Conservation (phyloP, 208 protist species). For the Crithidia fasciculata region DNA sequence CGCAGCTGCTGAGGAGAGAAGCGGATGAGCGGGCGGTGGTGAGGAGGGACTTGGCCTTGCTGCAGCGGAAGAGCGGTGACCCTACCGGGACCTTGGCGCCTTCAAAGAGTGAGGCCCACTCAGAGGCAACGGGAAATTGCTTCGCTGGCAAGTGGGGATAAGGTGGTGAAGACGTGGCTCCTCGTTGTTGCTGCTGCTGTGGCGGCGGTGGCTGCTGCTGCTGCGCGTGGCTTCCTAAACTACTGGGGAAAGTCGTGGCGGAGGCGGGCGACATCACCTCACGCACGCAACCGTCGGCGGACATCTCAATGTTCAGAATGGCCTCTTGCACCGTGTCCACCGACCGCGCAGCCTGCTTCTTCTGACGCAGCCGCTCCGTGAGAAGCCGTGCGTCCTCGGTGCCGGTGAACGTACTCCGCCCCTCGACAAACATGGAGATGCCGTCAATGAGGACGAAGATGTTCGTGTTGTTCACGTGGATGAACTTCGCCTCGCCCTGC, state of each 20-base stretch:
- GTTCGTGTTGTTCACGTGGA: slow-evolving; percentile 91
- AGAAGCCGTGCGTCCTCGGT: slow-evolving; percentile 49
- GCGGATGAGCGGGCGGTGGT: neutral
- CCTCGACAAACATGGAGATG: slow-evolving; percentile 88
- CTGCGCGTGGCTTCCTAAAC: too few species aligned
- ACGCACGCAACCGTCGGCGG: slow-evolving; percentile 9
- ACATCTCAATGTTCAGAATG: slow-evolving; percentile 78
- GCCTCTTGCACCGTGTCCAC: slow-evolving; percentile 79
- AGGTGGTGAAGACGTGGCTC: neutral
- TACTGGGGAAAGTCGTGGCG: neutral
- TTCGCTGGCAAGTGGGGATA: neutral
- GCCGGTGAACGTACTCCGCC: slow-evolving; percentile 74
- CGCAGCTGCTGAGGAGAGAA: too few species aligned
- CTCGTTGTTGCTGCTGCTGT: neutral
- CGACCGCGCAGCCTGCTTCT: slow-evolving; percentile 25
- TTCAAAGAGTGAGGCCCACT: slow-evolving; percentile 46
- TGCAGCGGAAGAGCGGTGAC: slow-evolving; percentile 34
- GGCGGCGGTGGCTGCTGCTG: neutral
- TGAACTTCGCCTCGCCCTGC: slow-evolving; percentile 64
- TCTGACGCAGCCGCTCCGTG: slow-evolving; percentile 28
- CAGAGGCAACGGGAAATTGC: slow-evolving; percentile 10
- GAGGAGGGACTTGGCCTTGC: slow-evolving; percentile 12
- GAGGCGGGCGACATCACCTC: neutral
- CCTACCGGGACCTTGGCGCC: slow-evolving; percentile 20
- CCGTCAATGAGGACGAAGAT: slow-evolving; percentile 89